A percentile compares a stretch with the other conserved stretches of the same genome.
Evolutionary conservation across 305 asterid genomes (phyloP).

Genomic region (Solanum hybrid): DNA sequence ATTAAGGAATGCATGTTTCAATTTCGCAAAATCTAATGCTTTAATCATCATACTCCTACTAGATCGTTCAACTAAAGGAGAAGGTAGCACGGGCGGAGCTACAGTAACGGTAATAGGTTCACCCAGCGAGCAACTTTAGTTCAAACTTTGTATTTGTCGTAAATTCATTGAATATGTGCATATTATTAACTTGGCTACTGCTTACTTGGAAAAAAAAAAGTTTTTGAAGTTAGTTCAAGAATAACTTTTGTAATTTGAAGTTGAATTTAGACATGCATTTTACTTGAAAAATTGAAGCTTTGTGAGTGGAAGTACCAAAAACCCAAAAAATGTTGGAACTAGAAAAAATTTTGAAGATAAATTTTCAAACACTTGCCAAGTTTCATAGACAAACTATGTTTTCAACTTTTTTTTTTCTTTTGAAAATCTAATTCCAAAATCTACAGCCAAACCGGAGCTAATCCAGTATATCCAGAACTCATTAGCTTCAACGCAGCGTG

Average conservation of each 20-base stretch:
- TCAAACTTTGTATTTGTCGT: not conserved
- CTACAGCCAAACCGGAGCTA: not conserved
- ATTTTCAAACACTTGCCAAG: too few relatives aligned
- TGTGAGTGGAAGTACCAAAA: too few relatives aligned
- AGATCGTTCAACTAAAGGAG: not conserved
- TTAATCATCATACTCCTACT: not conserved
- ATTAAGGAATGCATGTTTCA: not conserved
- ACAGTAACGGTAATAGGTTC: not conserved
- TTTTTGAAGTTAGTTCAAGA: not conserved
- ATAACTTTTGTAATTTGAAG: not conserved
- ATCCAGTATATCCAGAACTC: too few relatives aligned
- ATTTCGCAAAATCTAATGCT: not conserved
- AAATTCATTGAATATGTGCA: not conserved
- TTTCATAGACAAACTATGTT: too few relatives aligned
- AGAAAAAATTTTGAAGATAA: too few relatives aligned
- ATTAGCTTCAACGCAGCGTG: not conserved
- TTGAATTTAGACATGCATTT: too few relatives aligned
- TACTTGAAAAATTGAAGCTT: not conserved
- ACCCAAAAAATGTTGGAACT: too few relatives aligned
- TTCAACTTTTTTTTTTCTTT: too few relatives aligned
- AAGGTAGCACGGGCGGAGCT: not conserved
- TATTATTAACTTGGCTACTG: not conserved
- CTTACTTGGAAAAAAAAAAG: too few relatives aligned
- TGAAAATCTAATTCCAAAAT: too few relatives aligned
- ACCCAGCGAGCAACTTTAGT: not conserved